Base-by-base conservation (phyloP, 208 protist genomes). In the Acanthamoeba triangularis region DNA sequence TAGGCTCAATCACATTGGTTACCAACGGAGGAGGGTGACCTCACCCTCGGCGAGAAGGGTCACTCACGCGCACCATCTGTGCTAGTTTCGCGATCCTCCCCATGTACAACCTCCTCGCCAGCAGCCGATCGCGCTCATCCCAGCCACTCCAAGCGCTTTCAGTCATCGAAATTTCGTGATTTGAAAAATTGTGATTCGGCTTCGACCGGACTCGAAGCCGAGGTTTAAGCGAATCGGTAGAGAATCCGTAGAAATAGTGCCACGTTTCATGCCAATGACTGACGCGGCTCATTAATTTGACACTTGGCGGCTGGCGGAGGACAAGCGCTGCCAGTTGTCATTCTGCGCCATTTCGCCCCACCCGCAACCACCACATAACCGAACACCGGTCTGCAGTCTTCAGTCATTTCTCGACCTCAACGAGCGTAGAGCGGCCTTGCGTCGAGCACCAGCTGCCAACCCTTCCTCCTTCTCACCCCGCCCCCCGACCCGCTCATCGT, bases 221-320 rank as follows among this genome's bases (percentile, higher is more conserved):
- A 0, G 23, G 2, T 8, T 0, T 1, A n/a, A 14, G 20, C 37
- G 20, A 52, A 49, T 28, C 41, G 30, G 72, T 30, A n/a, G 72
- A 80, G 23, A 80, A 80, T 6, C 41, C 72, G 72, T 41, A 80
- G 72, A 52, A 80, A 80, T 80, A 20, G 72, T 80, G 72, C 49
- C 72, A 80, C 72, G 33, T 80, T 80, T 80, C 72, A 37, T 80
- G 72, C 72, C 72, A 80, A 80, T 80, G 72, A 80, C 72, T 52
- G 16, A 37, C 72, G 41, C n/a, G 8, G 33, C 41, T 49, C 30
- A 80, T 80, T 80, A 80, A 80, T 80, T 80, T 80, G 72, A 80
- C 72, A 49, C 1, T 41, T 80, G 65, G 30, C 61, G 33, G 37
- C 8, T 7, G 35, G n/a, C 63, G n/a, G 28, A n/a, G 28, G 25